Base-by-base conservation (phyloP, 2,329 filamentous ascomycete genomes). In the Endocalyx cinctus region DNA sequence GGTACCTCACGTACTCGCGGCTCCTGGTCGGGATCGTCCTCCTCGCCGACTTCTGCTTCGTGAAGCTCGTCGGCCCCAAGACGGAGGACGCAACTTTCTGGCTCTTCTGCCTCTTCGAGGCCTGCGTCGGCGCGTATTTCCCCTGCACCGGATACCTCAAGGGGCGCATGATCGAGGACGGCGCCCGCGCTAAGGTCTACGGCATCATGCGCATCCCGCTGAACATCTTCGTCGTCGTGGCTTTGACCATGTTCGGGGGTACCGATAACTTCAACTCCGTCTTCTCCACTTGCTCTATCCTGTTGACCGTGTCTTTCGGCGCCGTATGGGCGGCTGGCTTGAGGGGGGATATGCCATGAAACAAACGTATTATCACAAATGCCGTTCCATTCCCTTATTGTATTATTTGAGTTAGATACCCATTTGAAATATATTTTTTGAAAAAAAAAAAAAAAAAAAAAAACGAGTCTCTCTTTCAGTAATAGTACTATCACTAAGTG, bases 61-160 rank as follows among this genome's bases (percentile, higher is more conserved):
- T 67, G 8, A 59, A 64, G 7, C 46, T 70, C 3, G 35, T 49
- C 3, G 43, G 44, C 5, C 44, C 66, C 11, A 59, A 63, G 42
- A 56, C 57, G 22, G 66, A 72, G 46, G 43, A 50, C 4, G 27
- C 66, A 4, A 62, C 70, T 1, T 72, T 80, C 43, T 76, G 69
- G 67, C 63, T 63, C 6, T 76, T 80, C 46, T 76, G 72, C 45
- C 40, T 76, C 1, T 70, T 79, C 33, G 74, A 80, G 48, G 58
- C 62, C 10, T 75, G 72, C 47, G 67, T 78, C 15, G 76, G 75
- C 5, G 58, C 72, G 22, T 80, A 79, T 46, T 78, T 66, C 45
- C 76, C 75, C 0, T 67, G 64, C 37, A 72, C 77, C 51, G 69
- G 65, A 1, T 69, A 68, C 30, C 47, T 78, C 34, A 79, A 78